Evolutionary conservation across 495 filamentous ascomycete species (phyloP).

Genomic region (Aspergillus campestris): DNA sequence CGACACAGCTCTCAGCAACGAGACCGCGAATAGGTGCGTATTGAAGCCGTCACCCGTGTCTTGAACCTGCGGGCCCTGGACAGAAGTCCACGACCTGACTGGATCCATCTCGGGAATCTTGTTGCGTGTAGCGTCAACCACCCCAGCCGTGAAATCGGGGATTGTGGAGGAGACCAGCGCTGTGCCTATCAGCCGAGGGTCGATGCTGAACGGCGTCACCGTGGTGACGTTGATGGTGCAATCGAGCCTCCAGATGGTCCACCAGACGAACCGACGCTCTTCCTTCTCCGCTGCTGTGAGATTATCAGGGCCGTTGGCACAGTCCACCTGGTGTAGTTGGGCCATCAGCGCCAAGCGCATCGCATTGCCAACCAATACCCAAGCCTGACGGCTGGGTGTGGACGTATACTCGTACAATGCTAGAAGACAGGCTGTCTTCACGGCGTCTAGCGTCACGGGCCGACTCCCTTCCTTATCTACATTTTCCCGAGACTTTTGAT

Average conservation of each 20-base stretch:
- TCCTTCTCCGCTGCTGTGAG: not conserved
- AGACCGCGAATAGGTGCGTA: not conserved
- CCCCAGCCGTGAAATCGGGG: not conserved
- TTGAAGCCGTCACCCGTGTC: conserved; percentile 2
- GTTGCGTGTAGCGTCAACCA: not conserved
- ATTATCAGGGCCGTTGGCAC: not conserved
- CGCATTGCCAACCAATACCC: conserved; percentile 1
- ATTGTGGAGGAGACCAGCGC: conserved; percentile 1
- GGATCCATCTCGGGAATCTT: conserved; percentile 3
- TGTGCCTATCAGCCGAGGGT: conserved; percentile 1
- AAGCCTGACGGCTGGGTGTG: not conserved
- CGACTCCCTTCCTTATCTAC: not conserved
- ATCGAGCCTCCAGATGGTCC: conserved; percentile 3
- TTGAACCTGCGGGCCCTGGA: not conserved
- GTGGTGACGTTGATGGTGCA: conserved; percentile 2
- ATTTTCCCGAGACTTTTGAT: not conserved
- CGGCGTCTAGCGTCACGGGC: not conserved
- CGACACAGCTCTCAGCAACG: not conserved
- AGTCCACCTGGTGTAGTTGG: conserved; percentile 2
- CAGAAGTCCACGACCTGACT: conserved; percentile 1
- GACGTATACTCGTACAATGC: conserved; percentile 1
- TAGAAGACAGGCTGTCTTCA: not conserved
- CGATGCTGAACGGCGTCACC: not conserved
- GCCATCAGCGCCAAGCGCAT: conserved; percentile 3
- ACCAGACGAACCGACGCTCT: conserved; percentile 3